These are phyloP conservation scores for Didymella sp. DNA, from an alignment of 2,329 filamentous ascomycete species.

Conservation along the genomic window DNA sequence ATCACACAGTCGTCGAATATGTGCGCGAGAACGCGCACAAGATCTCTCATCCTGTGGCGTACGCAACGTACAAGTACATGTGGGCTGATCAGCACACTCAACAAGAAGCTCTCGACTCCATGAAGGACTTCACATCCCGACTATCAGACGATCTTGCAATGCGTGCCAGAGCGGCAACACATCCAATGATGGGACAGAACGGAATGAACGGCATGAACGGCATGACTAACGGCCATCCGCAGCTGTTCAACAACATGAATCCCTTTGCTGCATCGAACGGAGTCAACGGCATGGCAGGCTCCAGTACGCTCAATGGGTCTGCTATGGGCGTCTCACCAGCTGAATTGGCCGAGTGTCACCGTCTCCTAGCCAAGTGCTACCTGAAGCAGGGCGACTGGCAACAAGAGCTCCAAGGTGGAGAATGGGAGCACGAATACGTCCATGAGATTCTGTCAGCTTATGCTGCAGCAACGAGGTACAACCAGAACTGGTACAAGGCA, in stretches of 20 bases:
- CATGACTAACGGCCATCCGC: conserved; percentile 51
- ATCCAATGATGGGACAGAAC: conserved; percentile 45
- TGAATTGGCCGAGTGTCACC: conserved; percentile 63
- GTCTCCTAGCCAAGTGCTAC: conserved; percentile 91
- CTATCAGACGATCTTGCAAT: conserved; percentile 65
- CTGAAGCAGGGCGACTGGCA: conserved; percentile 97
- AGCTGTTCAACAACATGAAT: conserved; percentile 44
- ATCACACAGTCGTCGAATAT: conserved; percentile 43
- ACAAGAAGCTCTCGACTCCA: conserved; percentile 58
- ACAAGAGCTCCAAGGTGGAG: conserved; percentile 80
- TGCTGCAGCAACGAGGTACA: conserved; percentile 88
- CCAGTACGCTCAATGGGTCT: conserved; percentile 39
- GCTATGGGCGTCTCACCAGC: conserved; percentile 35
- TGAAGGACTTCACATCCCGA: conserved; percentile 67
- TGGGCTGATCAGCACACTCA: conserved; percentile 72
- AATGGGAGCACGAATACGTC: conserved; percentile 87
- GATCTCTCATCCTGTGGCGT: conserved; percentile 80
- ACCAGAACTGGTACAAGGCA: conserved; percentile 96
- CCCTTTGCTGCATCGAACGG: conserved; percentile 55
- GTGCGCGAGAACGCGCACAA: conserved; percentile 50
- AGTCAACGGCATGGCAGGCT: conserved; percentile 58
- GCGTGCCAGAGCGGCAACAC: conserved; percentile 43
- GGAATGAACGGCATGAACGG: conserved; percentile 54
- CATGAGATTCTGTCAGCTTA: conserved; percentile 92
- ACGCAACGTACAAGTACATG: conserved; percentile 96